Evolutionary conservation across 192 early-diverging fungal genomes (phyloP), one percentile per base, ranked within the genome.

Genomic region (Podila clonocystis): DNA sequence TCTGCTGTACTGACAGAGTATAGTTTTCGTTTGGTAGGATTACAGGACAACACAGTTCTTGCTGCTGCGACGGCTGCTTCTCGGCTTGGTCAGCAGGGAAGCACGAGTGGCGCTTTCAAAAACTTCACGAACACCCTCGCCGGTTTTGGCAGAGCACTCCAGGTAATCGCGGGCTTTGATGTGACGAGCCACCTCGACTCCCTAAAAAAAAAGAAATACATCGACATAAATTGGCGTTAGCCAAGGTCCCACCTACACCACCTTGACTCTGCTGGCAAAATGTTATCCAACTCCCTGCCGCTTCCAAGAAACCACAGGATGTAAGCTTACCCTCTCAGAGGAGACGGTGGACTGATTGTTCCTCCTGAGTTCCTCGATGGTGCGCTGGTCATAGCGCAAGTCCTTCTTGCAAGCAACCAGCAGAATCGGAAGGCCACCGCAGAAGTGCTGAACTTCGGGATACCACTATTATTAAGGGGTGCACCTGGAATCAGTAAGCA

Each of bases 71-170:
- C 19, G 41, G 13, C 63, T 59, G 26, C 59, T 61, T 17, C 5
- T 61, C 13, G 26, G 20, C 48, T 50, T 84, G n/a, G 82, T 68
- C 60, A 83, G 67, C 65, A 95, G 77, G 11, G 94, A 90, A 2
- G 92, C 93, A 31, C 95, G 91, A 24, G 96, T 94, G 2, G 95
- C 95, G 58, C 88, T 83, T 72, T 93, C 92, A 83, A 97, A 97
- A 17, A 97, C 93, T 67, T 95, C 93, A 65, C 84, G 83, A 19
- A 97, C 94, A 58, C 95, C 95, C 24, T 91, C 83, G 62, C 91
- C 89, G 38, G 89, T 89, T 82, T 89, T 91, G 36, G 95, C 95
- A 67, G 92, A 93, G 75, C 95, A 97, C 72, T 97, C 95, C 63
- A 96, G 65, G 72, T 96, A 97, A 71, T 91, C 91, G 86, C 86